Evolutionary conservation across 1,284 basidiomycete genomes (phyloP).

Genomic region (Dichomitus squalens): DNA sequence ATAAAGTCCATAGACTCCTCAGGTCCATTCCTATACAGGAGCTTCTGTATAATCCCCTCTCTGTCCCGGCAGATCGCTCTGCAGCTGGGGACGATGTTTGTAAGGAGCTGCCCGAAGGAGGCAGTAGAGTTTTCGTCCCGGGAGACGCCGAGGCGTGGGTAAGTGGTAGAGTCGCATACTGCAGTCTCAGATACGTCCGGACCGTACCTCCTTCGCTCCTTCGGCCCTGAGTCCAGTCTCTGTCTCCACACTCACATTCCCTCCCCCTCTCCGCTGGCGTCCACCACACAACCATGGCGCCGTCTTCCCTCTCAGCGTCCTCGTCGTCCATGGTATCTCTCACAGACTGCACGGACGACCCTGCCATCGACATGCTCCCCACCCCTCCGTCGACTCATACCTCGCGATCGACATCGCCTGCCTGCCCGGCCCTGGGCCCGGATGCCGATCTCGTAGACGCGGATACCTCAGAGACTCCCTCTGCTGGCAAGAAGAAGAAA

Average conservation of each 20-base stretch:
- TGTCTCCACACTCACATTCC: neutral
- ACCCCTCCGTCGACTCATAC: constrained; percentile 30
- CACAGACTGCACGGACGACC: constrained; percentile 2
- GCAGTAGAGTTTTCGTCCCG: neutral
- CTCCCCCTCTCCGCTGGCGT: neutral
- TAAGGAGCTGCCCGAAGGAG: neutral
- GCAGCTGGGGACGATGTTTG: neutral
- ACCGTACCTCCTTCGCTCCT: neutral
- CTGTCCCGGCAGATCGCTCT: no score
- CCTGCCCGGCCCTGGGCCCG: neutral
- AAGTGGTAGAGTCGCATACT: neutral
- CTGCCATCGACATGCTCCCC: constrained; percentile 16
- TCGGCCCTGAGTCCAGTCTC: neutral
- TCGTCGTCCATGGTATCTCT: neutral
- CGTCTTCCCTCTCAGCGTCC: neutral
- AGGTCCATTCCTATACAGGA: no score
- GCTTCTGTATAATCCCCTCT: no score
- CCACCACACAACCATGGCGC: neutral
- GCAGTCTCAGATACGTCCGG: no score
- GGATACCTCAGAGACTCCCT: constrained; percentile 2
- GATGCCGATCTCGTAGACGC: constrained; percentile 7
- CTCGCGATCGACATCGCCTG: constrained; percentile 29
- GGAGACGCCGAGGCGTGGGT: neutral
- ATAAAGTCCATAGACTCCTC: no score
- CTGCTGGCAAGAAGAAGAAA: constrained; percentile 65